phyloP scores from a whole-genome alignment of 345 rosid species.

The thale cress (Arabidopsis thaliana) region TAIR10.1 NC_003071.7:15242501-15243000 shows the following conservation, averaged over 20 bases:
- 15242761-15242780: neutral
- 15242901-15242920: conserved; percentile 79
- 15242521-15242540: conserved; percentile 58
- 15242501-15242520: conserved; percentile 64
- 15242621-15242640: conserved; percentile 65
- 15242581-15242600: conserved; percentile 71
- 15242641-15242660: conserved; percentile 68
- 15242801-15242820: conserved; percentile 69
- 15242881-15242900: conserved; percentile 66
- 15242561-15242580: conserved; percentile 71
- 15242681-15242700: neutral
- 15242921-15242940: conserved; percentile 46
- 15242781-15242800: conserved; percentile 11
- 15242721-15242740: conserved; percentile 4
- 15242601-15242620: conserved; percentile 77
- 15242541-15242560: conserved; percentile 83
- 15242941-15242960: neutral
- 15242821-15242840: conserved; percentile 70
- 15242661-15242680: neutral
- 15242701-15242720: neutral
- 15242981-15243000: conserved; percentile 8
- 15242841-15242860: conserved; percentile 72
- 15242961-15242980: conserved; percentile 4
- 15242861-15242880: conserved; percentile 70
- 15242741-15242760: neutral